Percentiles rank a stretch among this genome's conserved stretches.
Evolutionary conservation across 2,329 filamentous ascomycete species (phyloP).

Genomic region (Penicillium brevicompactum): DNA sequence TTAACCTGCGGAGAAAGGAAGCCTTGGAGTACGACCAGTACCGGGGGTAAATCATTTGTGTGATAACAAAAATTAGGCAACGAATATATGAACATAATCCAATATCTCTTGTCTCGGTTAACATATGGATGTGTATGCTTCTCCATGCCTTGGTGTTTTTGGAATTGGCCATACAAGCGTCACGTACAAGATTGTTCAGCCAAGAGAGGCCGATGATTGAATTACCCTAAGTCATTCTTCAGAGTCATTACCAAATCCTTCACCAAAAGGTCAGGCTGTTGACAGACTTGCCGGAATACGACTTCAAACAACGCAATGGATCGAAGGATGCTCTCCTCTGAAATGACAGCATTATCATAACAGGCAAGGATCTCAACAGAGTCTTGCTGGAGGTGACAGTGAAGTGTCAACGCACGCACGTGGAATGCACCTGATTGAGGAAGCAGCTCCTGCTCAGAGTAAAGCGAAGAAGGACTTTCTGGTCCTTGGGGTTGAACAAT

Average conservation of each 20-base stretch:
- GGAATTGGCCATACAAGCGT: no score
- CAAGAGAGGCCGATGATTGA: no score
- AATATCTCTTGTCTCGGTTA: no score
- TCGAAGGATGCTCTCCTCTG: neutral
- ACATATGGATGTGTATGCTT: no score
- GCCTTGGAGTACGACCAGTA: conserved; percentile 60
- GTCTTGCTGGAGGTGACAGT: neutral
- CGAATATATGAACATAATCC: neutral
- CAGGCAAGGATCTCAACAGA: neutral
- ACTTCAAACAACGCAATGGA: neutral
- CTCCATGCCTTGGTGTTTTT: no score
- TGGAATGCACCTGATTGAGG: neutral
- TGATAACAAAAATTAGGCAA: neutral
- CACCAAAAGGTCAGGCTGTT: neutral
- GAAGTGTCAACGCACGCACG: neutral
- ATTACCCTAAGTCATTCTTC: no score
- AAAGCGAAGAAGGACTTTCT: neutral
- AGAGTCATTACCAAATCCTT: neutral
- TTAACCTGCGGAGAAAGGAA: conserved; percentile 69
- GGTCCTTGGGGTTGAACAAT: neutral
- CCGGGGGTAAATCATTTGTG: conserved; percentile 35
- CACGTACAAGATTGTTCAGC: no score
- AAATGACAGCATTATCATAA: neutral
- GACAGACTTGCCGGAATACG: neutral
- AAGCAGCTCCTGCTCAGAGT: neutral